Evolutionary conservation across 169 alveolate genomes (phyloP).

Genomic region (Eimeria nieschulzi): DNA sequence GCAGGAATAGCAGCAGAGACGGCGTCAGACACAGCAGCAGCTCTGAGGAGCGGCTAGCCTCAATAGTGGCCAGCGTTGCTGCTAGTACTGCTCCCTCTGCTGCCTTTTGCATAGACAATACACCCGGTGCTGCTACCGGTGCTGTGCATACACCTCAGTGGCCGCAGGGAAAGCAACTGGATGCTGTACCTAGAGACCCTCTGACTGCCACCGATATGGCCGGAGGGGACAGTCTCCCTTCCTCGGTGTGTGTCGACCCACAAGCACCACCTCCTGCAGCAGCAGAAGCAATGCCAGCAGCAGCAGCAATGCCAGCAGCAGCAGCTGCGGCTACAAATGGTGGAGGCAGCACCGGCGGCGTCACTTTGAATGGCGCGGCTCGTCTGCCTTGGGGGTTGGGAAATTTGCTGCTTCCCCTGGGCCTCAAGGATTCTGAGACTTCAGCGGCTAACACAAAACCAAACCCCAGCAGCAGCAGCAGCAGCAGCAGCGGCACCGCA

Average conservation of each 20-base stretch:
- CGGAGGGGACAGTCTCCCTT: background rate
- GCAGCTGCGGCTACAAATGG: background rate
- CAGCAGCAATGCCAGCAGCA: no score
- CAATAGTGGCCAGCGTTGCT: conserved; percentile 32
- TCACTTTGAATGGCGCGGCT: background rate
- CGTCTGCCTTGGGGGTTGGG: no score
- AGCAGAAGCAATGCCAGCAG: no score
- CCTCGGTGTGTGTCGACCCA: background rate
- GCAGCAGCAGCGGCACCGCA: background rate
- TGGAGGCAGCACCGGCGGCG: background rate
- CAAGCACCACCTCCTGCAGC: no score
- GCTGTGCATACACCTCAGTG: conserved; percentile 5
- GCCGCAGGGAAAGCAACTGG: conserved; percentile 44
- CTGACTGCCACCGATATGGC: background rate
- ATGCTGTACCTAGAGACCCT: background rate
- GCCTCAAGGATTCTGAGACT: background rate
- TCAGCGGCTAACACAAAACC: background rate
- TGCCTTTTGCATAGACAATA: conserved; percentile 17
- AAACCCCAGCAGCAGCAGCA: conserved; percentile 2
- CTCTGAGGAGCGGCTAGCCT: conserved; percentile 33
- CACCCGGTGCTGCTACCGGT: conserved; percentile 33
- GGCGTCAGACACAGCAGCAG: conserved; percentile 2
- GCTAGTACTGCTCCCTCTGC: conserved; percentile 66
- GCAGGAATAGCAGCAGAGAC: conserved; percentile 47
- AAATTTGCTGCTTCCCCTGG: background rate